Evolutionary conservation across 2,329 filamentous ascomycete genomes (phyloP), one percentile per base, ranked within the genome.

Genomic region (Colletotrichum sp.): DNA sequence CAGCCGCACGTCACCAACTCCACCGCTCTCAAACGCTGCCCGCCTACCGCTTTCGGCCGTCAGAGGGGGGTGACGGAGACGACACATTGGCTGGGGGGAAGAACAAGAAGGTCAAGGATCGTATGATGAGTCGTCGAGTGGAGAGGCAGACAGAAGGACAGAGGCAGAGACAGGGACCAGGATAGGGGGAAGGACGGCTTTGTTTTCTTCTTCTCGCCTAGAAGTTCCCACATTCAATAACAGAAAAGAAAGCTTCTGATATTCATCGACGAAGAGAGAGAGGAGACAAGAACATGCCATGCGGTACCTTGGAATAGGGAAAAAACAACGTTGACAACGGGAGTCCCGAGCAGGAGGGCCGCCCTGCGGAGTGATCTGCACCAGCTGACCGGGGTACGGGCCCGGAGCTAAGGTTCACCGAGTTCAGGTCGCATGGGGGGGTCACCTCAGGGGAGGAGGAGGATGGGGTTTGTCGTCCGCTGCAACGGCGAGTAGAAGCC

Each of bases 351-450:
- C 30, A n/a, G 48, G 52, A 74, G 71, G 71, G 13, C 74, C 65
- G 74, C 21, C 64, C 65, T 70, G 74, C 58, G 74, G 74, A 76
- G 71, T 65, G 74, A 76, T 74, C 71, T 76, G 74, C 74, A 61
- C 13, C 58, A 60, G 64, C 58, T 55, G 74, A 70, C 66, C 65
- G 66, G 74, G 74, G 65, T 32, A 24, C 66, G 72, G 38, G 55
- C 69, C 69, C 64, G 69, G 63, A 64, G 63, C 69, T 67, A 63
- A 63, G 63, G 72, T 57, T 61, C 72, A 61, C 72, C 72, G 60
- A 67, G n/a, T 58, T 55, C 55, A 63, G 61, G 48, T 43, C n/a
- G 21, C 55, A 68, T 72, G 34, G 64, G 55, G 38, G 30, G 21
- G 16, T 48, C 38, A 48, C 38, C 38, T n/a, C 38, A 48, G 38